Evolutionary conservation across 192 early-diverging fungal species (phyloP).

Genomic region (Coemansia asiatica): DNA sequence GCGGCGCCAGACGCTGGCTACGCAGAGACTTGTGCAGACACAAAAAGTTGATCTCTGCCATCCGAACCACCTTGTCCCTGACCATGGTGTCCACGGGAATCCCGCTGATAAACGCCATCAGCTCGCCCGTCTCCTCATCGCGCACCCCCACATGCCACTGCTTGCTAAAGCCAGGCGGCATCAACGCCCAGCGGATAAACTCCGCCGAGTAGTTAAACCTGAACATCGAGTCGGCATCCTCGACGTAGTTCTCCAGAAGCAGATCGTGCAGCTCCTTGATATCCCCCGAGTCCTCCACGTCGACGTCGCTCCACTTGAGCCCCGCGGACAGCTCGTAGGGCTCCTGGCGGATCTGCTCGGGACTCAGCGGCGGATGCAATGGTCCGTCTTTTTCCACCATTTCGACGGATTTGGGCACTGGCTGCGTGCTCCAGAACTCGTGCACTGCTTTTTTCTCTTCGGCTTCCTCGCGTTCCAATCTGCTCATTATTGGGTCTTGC

Average conservation of each 20-base stretch:
- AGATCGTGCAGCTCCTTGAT: slow-evolving; percentile 87
- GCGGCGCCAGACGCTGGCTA: slow-evolving; percentile 89
- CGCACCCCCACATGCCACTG: slow-evolving; percentile 94
- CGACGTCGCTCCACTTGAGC: slow-evolving; percentile 85
- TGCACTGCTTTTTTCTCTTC: slow-evolving; percentile 50
- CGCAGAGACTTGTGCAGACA: slow-evolving; percentile 96
- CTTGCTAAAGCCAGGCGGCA: slow-evolving; percentile 88
- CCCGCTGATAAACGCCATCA: slow-evolving; percentile 96
- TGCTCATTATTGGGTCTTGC: slow-evolving; percentile 17
- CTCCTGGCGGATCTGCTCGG: slow-evolving; percentile 75
- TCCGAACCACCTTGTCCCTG: slow-evolving; percentile 59
- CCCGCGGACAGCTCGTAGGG: slow-evolving; percentile 85
- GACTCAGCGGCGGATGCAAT: slow-evolving; percentile 74
- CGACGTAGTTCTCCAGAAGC: slow-evolving; percentile 93
- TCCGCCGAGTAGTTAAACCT: slow-evolving; percentile 93
- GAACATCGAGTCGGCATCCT: slow-evolving; percentile 94
- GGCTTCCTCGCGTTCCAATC: slow-evolving; percentile 42
- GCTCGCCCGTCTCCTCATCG: slow-evolving; percentile 62
- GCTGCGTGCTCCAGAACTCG: slow-evolving; percentile 98
- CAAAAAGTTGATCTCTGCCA: slow-evolving; percentile 98
- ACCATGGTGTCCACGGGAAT: slow-evolving; percentile 83
- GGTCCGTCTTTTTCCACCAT: slow-evolving; percentile 70
- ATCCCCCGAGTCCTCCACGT: slow-evolving; percentile 72
- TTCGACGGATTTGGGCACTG: slow-evolving; percentile 84
- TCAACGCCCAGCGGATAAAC: slow-evolving; percentile 93